Conservation (phyloP, 1,284 basidiomycete genomes). For the Phellopilus nigrolimitatus region DNA sequence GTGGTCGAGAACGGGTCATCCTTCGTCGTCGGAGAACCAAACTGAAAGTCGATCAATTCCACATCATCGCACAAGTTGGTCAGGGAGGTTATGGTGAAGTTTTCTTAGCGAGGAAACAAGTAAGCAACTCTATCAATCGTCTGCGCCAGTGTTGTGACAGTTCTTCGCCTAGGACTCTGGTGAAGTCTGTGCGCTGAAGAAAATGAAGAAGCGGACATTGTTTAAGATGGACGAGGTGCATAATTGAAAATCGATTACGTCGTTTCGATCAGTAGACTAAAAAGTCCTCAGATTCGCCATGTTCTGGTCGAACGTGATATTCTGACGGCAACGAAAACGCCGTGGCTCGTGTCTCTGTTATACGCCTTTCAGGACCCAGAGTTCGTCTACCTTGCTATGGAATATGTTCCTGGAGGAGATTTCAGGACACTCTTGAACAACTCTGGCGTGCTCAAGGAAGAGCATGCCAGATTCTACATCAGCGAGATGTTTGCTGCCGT, state of each 20-base stretch:
- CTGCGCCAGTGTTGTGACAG: not conserved
- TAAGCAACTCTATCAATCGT: constrained; percentile 10
- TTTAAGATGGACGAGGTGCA: constrained; percentile 94
- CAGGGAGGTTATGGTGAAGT: constrained; percentile 98
- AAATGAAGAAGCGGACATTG: constrained; percentile 89
- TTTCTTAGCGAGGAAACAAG: constrained; percentile 82
- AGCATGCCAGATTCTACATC: constrained; percentile 93
- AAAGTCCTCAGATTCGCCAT: constrained; percentile 67
- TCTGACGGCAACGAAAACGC: constrained; percentile 90
- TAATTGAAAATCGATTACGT: not conserved
- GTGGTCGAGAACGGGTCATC: constrained; percentile 85
- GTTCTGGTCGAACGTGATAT: constrained; percentile 97
- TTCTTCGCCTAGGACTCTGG: constrained; percentile 58
- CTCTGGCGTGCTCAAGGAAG: constrained; percentile 92
- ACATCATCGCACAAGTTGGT: constrained; percentile 94
- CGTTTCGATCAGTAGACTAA: constrained; percentile 7
- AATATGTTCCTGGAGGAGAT: constrained; percentile 96
- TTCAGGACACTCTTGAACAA: constrained; percentile 95
- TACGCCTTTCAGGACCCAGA: constrained; percentile 93
- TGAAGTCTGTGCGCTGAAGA: constrained; percentile 93
- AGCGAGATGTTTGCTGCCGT: constrained; percentile 94
- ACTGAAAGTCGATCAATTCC: constrained; percentile 84
- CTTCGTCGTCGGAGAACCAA: constrained; percentile 86
- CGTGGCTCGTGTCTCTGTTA: constrained; percentile 88
- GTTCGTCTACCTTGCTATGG: constrained; percentile 94